Conservation (phyloP, 257 asterid species). For the Fraxinus quadrangulata region DNA sequence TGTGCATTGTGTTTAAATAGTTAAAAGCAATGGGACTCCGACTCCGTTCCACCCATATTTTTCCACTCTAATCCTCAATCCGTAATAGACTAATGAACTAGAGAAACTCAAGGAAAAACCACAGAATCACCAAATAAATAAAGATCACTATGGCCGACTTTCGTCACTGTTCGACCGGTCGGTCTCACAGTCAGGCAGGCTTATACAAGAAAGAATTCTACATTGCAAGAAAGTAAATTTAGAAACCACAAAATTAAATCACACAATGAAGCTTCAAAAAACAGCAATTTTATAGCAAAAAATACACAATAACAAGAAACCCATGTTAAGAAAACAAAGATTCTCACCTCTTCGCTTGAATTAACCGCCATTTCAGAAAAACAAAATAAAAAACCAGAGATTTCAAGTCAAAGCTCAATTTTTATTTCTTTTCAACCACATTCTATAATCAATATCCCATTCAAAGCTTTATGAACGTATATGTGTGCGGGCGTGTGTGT, state of each 20-base stretch:
- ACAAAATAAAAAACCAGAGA: background rate
- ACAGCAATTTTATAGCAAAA: background rate
- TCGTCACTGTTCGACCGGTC: no score
- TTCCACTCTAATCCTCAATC: background rate
- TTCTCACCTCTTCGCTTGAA: slow-evolving; percentile 36
- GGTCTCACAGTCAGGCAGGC: no score
- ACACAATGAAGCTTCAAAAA: background rate
- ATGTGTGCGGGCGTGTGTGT: background rate
- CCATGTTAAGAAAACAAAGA: background rate
- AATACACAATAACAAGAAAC: background rate
- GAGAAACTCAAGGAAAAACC: background rate
- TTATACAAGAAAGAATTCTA: background rate
- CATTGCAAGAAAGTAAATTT: background rate
- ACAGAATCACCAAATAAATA: background rate
- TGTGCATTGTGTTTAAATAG: no score
- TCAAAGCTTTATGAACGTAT: background rate
- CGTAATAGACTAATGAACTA: background rate
- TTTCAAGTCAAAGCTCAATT: slow-evolving; percentile 10
- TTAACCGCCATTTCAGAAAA: slow-evolving; percentile 37
- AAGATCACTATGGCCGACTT: no score
- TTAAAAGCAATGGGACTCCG: no score
- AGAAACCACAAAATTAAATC: background rate
- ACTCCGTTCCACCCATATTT: background rate
- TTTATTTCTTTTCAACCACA: slow-evolving; percentile 5
- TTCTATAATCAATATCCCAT: slow-evolving; percentile 2